Conservation (phyloP, 2,329 filamentous ascomycete species). For the Paecilomyces dactylethromorphus region DNA sequence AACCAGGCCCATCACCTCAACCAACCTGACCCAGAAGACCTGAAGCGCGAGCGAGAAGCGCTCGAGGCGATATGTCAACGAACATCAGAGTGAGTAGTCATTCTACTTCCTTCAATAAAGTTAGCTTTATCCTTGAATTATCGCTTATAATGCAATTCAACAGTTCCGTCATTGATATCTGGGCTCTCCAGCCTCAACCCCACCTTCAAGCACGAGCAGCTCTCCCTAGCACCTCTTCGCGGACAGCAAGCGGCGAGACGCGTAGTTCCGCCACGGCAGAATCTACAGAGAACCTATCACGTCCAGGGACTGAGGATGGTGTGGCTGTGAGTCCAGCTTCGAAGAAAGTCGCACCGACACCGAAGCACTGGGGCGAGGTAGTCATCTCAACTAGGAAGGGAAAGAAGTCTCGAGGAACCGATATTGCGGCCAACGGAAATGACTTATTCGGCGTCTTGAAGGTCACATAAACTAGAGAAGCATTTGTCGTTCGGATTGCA, state of each 20-base stretch:
- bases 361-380: constrained; percentile 40
- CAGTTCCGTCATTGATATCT: constrained; percentile 40
- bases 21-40: constrained; percentile 35
- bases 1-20: constrained; percentile 28
- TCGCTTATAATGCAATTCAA: not conserved
- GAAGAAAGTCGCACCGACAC: constrained; percentile 17
- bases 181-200: constrained; percentile 37
- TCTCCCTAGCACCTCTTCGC: constrained; percentile 22
- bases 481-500: not conserved
- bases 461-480: constrained; percentile 15
- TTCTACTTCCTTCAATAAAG: not conserved
- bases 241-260: constrained; percentile 9
- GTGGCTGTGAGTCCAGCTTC: constrained; percentile 5
- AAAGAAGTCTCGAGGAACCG: constrained; percentile 12
- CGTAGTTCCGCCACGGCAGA: not conserved
- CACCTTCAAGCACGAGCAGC: constrained; percentile 32
- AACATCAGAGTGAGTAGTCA: constrained; percentile 36
- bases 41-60: constrained; percentile 39
- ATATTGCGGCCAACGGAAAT: constrained; percentile 11
- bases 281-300: constrained; percentile 8
- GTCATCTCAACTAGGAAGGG: constrained; percentile 33
- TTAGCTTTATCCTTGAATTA: not conserved
- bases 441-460: constrained; percentile 37
- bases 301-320: constrained; percentile 7
- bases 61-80: constrained; percentile 41